A percentile compares a stretch with the other conserved stretches of the same genome.
Conservation (phyloP, 164 flowering plant species). For the Amborella trichopoda region DNA sequence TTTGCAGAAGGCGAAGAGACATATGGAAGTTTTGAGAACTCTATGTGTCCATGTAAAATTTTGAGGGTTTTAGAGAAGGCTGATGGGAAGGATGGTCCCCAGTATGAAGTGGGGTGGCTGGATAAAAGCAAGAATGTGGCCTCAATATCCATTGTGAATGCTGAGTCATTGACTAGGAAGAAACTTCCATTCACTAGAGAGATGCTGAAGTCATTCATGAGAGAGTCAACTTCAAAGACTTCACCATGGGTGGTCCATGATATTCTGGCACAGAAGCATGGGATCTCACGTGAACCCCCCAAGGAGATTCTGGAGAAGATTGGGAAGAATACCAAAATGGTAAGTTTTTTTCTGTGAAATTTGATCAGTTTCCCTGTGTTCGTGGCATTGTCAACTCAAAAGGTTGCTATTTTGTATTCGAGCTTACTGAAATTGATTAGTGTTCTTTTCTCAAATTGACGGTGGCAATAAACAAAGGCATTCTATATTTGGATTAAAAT, state of each 20-base stretch:
- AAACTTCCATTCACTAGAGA: constrained; percentile 9
- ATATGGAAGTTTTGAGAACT: constrained; percentile 3
- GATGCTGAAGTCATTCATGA: constrained; percentile 5
- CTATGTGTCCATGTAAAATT: constrained; percentile 5
- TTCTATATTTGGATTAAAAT: too few relatives aligned
- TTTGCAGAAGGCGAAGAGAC: constrained; percentile 12
- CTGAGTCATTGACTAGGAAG: constrained; percentile 3
- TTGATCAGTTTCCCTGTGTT: too few relatives aligned
- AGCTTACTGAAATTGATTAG: too few relatives aligned
- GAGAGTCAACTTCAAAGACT: constrained; percentile 7
- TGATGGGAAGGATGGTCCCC: not conserved
- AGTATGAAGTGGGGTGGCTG: constrained; percentile 10
- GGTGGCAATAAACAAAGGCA: too few relatives aligned
- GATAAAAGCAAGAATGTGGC: constrained; percentile 7
- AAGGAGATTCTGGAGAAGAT: constrained; percentile 5
- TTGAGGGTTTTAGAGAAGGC: not conserved
- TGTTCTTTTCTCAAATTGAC: too few relatives aligned
- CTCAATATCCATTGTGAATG: constrained; percentile 5
- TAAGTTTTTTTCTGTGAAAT: too few relatives aligned
- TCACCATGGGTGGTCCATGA: constrained; percentile 6
- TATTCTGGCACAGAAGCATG: constrained; percentile 5
- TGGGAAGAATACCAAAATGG: too few relatives aligned
- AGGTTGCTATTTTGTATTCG: too few relatives aligned
- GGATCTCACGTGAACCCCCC: constrained; percentile 8
- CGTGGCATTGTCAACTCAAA: too few relatives aligned